A percentile compares a stretch with the other conserved stretches of the same genome.
Conservation (phyloP, 257 asterid genomes). For the Eustoma russellianum region DNA sequence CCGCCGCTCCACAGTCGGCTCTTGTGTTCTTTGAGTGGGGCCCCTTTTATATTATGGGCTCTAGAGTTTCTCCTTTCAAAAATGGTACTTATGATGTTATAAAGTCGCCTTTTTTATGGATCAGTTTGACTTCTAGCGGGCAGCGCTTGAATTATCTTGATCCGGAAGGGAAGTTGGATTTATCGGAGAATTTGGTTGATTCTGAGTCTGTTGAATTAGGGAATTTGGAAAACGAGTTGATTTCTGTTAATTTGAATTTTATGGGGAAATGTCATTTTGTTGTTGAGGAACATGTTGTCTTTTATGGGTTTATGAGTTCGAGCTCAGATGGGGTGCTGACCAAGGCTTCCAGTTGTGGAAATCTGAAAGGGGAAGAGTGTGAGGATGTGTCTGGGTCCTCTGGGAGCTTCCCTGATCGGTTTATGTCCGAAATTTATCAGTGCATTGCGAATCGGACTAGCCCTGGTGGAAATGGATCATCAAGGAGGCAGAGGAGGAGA, state of each 20-base stretch:
- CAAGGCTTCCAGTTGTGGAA: slow-evolving; percentile 28
- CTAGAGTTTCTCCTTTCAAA: slow-evolving; percentile 49
- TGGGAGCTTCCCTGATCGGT: slow-evolving; percentile 42
- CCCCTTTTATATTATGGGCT: slow-evolving; percentile 54
- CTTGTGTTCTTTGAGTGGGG: slow-evolving; percentile 86
- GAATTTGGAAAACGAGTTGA: slow-evolving; percentile 31
- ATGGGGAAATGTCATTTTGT: slow-evolving; percentile 54
- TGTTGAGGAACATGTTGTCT: slow-evolving; percentile 52
- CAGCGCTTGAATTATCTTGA: slow-evolving; percentile 54
- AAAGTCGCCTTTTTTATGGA: slow-evolving; percentile 54
- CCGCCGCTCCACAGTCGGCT: slow-evolving; percentile 14
- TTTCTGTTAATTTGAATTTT: slow-evolving; percentile 56
- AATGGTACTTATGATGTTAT: slow-evolving; percentile 44
- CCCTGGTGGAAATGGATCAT: slow-evolving; percentile 63
- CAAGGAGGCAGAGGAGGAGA: slow-evolving; percentile 81
- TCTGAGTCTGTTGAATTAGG: slow-evolving; percentile 22
- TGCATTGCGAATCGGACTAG: slow-evolving; percentile 67
- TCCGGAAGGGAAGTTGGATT: slow-evolving; percentile 43
- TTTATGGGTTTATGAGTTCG: slow-evolving; percentile 22
- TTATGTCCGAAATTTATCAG: slow-evolving; percentile 77
- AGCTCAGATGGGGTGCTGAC: slow-evolving; percentile 13
- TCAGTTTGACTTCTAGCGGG: slow-evolving; percentile 51
- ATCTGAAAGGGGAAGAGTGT: slow-evolving; percentile 38
- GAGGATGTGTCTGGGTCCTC: slow-evolving; percentile 60
- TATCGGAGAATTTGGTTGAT: slow-evolving; percentile 30